Percentiles rank a stretch among this genome's conserved stretches.
Evolutionary conservation across 2,329 filamentous ascomycete species (phyloP).

Genomic region (Talaromyces sp.): DNA sequence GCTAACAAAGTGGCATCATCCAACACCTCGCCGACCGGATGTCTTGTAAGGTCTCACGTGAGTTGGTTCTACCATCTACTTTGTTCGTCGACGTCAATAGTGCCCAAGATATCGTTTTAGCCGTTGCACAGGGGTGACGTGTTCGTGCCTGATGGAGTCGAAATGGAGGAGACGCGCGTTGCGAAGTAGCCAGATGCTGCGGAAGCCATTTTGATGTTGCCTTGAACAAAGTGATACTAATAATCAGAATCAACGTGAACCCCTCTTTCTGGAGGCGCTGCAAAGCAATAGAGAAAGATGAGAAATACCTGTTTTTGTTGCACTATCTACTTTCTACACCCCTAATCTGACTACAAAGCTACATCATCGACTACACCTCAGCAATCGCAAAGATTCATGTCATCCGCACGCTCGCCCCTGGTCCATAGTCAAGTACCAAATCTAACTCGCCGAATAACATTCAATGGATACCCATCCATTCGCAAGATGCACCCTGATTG

Average conservation of each 20-base stretch:
- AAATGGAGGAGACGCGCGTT: constrained; percentile 22
- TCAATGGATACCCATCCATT: neutral
- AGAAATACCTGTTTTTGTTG: neutral
- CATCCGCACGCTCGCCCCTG: neutral
- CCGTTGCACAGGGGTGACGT: constrained; percentile 40
- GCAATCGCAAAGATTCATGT: neutral
- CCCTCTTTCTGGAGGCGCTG: neutral
- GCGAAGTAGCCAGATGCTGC: neutral
- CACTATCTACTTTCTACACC: neutral
- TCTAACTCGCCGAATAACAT: neutral
- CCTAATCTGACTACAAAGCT: neutral
- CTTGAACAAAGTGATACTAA: neutral
- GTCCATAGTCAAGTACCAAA: neutral
- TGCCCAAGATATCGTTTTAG: constrained; percentile 44
- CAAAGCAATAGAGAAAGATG: neutral
- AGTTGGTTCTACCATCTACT: too few species aligned
- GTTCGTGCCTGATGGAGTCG: constrained; percentile 43
- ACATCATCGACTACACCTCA: neutral
- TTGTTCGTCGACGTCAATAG: constrained; percentile 14
- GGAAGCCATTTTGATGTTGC: neutral
- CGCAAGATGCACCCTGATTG: neutral
- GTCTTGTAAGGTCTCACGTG: too few species aligned
- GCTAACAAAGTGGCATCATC: too few species aligned
- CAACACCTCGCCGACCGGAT: too few species aligned
- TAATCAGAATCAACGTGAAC: neutral